These are phyloP conservation scores for Beta macrorhiza DNA, from an alignment of 179 eudicot species.

Conservation along the genomic window DNA sequence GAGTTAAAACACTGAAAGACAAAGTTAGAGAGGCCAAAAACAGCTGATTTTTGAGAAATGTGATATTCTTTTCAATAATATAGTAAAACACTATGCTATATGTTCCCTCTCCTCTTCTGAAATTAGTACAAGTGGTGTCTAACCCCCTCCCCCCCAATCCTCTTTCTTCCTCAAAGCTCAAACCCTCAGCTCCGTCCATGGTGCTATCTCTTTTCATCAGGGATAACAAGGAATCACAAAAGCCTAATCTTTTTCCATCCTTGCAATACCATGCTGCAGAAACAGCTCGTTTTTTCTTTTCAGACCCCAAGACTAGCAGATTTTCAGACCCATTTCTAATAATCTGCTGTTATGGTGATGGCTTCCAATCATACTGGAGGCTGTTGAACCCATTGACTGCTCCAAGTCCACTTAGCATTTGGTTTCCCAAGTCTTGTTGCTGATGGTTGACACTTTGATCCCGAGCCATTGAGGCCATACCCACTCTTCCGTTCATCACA, in stretches of 20 bases:
- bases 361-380: conserved; percentile 88
- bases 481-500: conserved; percentile 61
- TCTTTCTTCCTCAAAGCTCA: conserved; percentile 8
- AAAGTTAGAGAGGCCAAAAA: conserved; percentile 20
- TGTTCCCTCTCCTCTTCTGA: conserved; percentile 32
- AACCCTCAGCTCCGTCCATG: conserved; percentile 20
- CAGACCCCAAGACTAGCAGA: not conserved
- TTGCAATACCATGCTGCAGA: conserved; percentile 22
- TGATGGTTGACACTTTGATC: conserved; percentile 56
- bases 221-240: conserved; percentile 22
- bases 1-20: conserved; percentile 17
- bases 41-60: conserved; percentile 20
- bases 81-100: conserved; percentile 37
- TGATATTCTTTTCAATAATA: conserved; percentile 22
- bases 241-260: conserved; percentile 24
- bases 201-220: conserved; percentile 19
- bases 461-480: conserved; percentile 43
- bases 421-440: conserved; percentile 72
- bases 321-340: conserved; percentile 12
- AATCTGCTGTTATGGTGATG: conserved; percentile 50
- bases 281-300: conserved; percentile 19
- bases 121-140: conserved; percentile 41
- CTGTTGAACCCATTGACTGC: conserved; percentile 70
- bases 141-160: not conserved
- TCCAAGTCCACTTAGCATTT: conserved; percentile 66